Base-by-base conservation (phyloP, 129 eudicot species). In the Tanacetum coccineum region DNA sequence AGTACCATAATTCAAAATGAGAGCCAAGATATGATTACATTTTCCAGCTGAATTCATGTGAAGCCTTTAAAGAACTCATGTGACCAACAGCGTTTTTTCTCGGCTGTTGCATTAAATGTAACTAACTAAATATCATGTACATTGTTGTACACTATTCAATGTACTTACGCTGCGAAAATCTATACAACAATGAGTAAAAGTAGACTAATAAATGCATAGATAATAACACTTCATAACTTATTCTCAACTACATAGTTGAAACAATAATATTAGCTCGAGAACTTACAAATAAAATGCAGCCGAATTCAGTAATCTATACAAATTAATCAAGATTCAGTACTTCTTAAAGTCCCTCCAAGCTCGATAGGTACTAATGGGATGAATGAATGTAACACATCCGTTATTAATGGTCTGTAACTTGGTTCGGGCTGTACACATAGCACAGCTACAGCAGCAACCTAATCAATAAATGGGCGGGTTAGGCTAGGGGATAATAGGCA, bases 381-480 rank as follows among this genome's bases (percentile, higher is more conserved):
- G 48, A 93, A 85, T 3, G 98, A 93, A 70, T 93, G 96, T 70
- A 93, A 70, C 11, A 93, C 96, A 49, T 93, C 98, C 1, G 88
- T 89, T 61, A 88, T 93, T 89, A 93, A 77, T 10, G 98, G 96
- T 46, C 98, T 73, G 78, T 93, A 93, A 79, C 98, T 88, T 48
- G 98, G 96, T 75, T 93, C 98, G 4, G 92, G 95, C 64, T 93
- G 98, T 59, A 93, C 90, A 79, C 98, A 93, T 67, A 93, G 66
- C 64, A 88, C 96, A 47, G 96, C 98, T 45, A 93, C 85, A 44
- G 98, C 98, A 26, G 98, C 96, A 83, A 93, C 98, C 98, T 93
- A 25, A 15, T 30, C 18, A 6, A 32, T 49, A 52, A 30, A 50
- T 19, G 30, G 52, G 12, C 6, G 15, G 9, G 15, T 28, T 59